phyloP scores from a whole-genome alignment of 805 yeast genomes.

The Teunomyces atbi region DNA sequence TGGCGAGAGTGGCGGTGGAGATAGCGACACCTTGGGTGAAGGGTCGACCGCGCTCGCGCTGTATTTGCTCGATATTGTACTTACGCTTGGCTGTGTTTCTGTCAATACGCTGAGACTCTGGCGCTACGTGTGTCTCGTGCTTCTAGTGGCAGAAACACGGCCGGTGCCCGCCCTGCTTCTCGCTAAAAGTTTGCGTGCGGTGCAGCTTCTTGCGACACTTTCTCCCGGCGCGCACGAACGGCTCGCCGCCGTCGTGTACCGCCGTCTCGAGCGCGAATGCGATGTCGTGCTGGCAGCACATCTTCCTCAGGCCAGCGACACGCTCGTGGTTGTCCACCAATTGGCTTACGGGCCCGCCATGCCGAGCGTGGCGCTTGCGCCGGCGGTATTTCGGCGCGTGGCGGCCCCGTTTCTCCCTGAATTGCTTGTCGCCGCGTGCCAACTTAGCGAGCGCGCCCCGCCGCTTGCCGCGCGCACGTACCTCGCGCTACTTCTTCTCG shows the following conservation, averaged over 20 bases:
- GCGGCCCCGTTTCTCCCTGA: neutral
- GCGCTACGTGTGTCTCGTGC: conserved; percentile 15
- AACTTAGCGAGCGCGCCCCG: neutral
- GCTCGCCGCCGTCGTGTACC: neutral
- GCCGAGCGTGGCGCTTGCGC: conserved; percentile 3
- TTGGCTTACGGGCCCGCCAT: neutral
- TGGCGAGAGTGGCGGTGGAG: neutral
- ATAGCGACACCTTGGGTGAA: too few relatives aligned
- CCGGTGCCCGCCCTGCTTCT: neutral
- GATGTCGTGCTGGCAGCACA: neutral
- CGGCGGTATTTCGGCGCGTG: conserved; percentile 15
- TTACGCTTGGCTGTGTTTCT: conserved; percentile 14
- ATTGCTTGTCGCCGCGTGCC: neutral
- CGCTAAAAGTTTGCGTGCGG: neutral
- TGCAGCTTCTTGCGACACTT: neutral
- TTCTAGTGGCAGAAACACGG: neutral
- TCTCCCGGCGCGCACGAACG: neutral
- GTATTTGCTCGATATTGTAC: conserved; percentile 21
- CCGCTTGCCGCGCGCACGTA: neutral
- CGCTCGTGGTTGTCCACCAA: neutral
- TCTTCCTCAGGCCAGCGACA: neutral
- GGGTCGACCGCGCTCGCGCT: conserved; percentile 8
- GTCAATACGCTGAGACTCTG: conserved; percentile 12
- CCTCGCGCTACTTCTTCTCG: neutral
- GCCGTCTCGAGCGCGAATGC: neutral